A percentile compares a stretch with the other conserved stretches of the same genome.
Evolutionary conservation across 2,329 filamentous ascomycete genomes (phyloP).

Genomic region (Trichoderma harzianum): DNA sequence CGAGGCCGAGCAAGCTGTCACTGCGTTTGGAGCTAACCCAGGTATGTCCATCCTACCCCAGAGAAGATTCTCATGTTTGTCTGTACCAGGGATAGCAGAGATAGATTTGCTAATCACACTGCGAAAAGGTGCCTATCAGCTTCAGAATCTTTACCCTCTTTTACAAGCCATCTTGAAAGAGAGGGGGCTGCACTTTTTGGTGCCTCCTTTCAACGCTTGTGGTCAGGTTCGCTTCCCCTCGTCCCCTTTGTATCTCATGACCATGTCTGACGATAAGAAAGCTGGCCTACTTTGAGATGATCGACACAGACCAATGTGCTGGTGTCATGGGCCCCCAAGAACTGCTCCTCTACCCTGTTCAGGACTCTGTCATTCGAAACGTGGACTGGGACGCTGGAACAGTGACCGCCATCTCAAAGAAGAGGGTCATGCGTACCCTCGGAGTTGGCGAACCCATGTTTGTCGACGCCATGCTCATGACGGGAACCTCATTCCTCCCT

Average conservation of each 20-base stretch:
- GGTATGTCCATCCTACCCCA: constrained; percentile 47
- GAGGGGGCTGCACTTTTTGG: constrained; percentile 69
- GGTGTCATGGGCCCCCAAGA: constrained; percentile 83
- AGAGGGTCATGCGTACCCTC: constrained; percentile 66
- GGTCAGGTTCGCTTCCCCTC: constrained; percentile 63
- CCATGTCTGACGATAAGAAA: constrained; percentile 37
- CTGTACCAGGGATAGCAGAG: neutral
- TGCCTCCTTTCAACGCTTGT: constrained; percentile 83
- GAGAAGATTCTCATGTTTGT: neutral
- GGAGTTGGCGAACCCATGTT: constrained; percentile 68
- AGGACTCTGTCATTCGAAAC: constrained; percentile 65
- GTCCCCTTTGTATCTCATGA: constrained; percentile 14
- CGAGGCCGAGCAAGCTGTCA: constrained; percentile 75
- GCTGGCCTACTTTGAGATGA: constrained; percentile 74
- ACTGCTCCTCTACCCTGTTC: constrained; percentile 78
- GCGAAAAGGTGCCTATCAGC: constrained; percentile 61
- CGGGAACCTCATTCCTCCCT: constrained; percentile 75
- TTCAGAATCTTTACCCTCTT: constrained; percentile 71
- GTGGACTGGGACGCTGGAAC: constrained; percentile 67
- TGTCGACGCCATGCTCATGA: constrained; percentile 77
- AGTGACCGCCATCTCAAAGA: constrained; percentile 63
- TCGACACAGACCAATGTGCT: constrained; percentile 64
- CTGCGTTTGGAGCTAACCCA: constrained; percentile 75
- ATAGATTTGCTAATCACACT: neutral
- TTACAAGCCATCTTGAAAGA: constrained; percentile 71